Evolutionary conservation across 1,284 basidiomycete genomes (phyloP).

Genomic region (Tilletia walkeri): DNA sequence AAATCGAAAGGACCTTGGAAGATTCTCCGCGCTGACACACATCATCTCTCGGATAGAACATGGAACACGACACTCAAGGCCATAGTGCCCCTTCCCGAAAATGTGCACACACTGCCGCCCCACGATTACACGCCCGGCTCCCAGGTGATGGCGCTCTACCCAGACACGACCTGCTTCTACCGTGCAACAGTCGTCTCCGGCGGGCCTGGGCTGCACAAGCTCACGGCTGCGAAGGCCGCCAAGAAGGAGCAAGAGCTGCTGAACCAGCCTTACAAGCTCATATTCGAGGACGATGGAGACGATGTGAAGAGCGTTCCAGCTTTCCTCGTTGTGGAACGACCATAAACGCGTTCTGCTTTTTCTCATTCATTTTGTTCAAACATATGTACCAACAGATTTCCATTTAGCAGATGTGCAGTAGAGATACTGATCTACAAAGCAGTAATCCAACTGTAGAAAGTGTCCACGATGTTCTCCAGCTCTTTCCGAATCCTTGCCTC

Average conservation of each 20-base stretch:
- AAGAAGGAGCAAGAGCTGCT: conserved; percentile 46
- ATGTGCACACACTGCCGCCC: conserved; percentile 41
- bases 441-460: conserved; percentile 26
- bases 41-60: conserved; percentile 3
- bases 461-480: conserved; percentile 35
- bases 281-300: conserved; percentile 53
- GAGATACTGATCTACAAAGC: not conserved
- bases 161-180: conserved; percentile 55
- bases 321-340: conserved; percentile 49
- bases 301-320: conserved; percentile 50
- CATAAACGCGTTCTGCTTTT: conserved; percentile 16
- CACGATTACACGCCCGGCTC: conserved; percentile 42
- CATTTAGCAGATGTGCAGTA: too few relatives aligned
- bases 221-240: conserved; percentile 20
- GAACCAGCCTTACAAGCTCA: conserved; percentile 45
- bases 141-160: conserved; percentile 53
- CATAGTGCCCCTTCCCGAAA: conserved; percentile 50
- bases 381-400: too few relatives aligned
- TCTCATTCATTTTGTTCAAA: too few relatives aligned
- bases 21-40: too few relatives aligned
- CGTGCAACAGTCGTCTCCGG: conserved; percentile 48
- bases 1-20: too few relatives aligned
- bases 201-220: conserved; percentile 40
- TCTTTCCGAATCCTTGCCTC: conserved; percentile 31
- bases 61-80: conserved; percentile 44